Evolutionary conservation across 179 eudicot species (phyloP).

Genomic region (Beta corolliflora): DNA sequence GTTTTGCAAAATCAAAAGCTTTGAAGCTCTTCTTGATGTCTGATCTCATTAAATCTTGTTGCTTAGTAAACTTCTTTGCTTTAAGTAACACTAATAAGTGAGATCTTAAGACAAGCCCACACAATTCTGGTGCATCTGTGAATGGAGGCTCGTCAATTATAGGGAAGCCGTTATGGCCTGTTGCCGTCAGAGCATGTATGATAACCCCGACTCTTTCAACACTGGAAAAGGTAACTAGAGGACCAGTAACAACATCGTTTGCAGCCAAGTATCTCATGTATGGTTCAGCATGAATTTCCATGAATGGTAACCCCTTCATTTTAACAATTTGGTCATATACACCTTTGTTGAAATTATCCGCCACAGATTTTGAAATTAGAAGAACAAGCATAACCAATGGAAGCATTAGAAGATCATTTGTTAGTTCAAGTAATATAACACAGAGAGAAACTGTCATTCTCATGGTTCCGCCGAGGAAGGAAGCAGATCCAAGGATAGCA

Average conservation of each 20-base stretch:
- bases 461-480: slow-evolving; percentile 45
- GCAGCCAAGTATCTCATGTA: slow-evolving; percentile 38
- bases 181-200: slow-evolving; percentile 22
- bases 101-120: slow-evolving; percentile 36
- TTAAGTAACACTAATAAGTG: slow-evolving; percentile 37
- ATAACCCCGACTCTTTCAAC: slow-evolving; percentile 36
- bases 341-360: slow-evolving; percentile 40
- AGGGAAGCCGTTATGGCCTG: slow-evolving; percentile 40
- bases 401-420: slow-evolving; percentile 37
- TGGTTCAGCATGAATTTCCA: slow-evolving; percentile 39
- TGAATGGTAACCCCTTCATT: slow-evolving; percentile 39
- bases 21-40: slow-evolving; percentile 16
- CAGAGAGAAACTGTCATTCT: slow-evolving; percentile 42
- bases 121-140: slow-evolving; percentile 29
- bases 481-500: slow-evolving; percentile 38
- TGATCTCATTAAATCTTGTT: slow-evolving; percentile 18
- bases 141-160: slow-evolving; percentile 36
- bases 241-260: slow-evolving; percentile 37
- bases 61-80: slow-evolving; percentile 28
- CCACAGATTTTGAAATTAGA: slow-evolving; percentile 40
- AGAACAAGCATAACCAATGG: slow-evolving; percentile 39
- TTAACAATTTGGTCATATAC: slow-evolving; percentile 44
- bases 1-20: slow-evolving; percentile 37
- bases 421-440: slow-evolving; percentile 42
- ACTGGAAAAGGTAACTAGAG: slow-evolving; percentile 27